These are phyloP conservation scores for Pestalotiopsis sp. DNA, from an alignment of 2,329 filamentous ascomycete genomes.

Conservation along the genomic window DNA sequence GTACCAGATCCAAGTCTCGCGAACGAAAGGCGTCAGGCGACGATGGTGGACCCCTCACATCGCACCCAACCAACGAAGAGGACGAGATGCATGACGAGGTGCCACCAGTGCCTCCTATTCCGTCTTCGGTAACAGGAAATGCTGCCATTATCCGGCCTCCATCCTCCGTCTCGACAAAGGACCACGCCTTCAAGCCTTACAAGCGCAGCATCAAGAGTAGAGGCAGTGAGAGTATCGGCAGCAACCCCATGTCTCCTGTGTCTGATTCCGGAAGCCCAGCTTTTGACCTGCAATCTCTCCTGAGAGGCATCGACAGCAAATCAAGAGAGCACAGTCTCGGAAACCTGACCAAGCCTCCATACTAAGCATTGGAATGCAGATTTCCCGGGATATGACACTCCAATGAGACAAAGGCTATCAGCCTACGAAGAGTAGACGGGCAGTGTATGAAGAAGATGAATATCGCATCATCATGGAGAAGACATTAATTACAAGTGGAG, in stretches of 20 bases:
- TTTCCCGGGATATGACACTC: background rate
- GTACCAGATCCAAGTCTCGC: conserved; percentile 27
- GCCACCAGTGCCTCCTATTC: conserved; percentile 58
- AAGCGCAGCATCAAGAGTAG: conserved; percentile 28
- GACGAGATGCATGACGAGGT: conserved; percentile 38
- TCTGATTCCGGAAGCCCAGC: conserved; percentile 20
- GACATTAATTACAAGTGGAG: background rate
- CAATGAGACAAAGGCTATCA: background rate
- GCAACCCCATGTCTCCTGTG: conserved; percentile 20
- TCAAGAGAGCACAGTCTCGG: conserved; percentile 30
- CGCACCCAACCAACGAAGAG: conserved; percentile 29
- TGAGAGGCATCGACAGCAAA: conserved; percentile 34
- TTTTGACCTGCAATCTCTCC: conserved; percentile 32
- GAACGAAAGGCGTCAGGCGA: conserved; percentile 28
- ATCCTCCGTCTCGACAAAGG: conserved; percentile 33
- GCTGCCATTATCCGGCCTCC: conserved; percentile 23
- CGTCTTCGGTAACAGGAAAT: conserved; percentile 30
- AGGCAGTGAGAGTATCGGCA: conserved; percentile 27
- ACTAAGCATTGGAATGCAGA: conserved; percentile 16
- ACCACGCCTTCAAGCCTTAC: conserved; percentile 31
- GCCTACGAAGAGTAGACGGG: background rate
- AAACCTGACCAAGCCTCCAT: conserved; percentile 32
- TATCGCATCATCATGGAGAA: background rate
- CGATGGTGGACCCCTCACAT: conserved; percentile 26
- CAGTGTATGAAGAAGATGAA: background rate